Evolutionary conservation across 192 early-diverging fungal species (phyloP).

Genomic region (Gaertneriomyces sp.): DNA sequence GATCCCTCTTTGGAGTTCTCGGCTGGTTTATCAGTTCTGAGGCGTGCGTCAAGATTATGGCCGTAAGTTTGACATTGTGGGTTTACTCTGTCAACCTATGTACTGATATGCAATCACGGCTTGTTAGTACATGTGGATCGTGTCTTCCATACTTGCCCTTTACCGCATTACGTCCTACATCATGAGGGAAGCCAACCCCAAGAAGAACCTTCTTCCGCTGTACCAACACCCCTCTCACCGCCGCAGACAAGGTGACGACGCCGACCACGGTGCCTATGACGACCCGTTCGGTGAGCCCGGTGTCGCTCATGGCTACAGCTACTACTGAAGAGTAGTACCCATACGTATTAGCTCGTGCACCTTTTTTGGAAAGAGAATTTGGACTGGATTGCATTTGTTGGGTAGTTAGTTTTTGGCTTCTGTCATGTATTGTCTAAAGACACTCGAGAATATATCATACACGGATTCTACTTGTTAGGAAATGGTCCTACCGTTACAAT

Average conservation of each 20-base stretch:
- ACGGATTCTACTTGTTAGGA: no score
- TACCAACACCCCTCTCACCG: conserved; percentile 7
- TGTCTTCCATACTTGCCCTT: conserved; percentile 12
- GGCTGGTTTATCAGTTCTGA: conserved; percentile 25
- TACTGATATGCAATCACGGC: neutral
- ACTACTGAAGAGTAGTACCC: no score
- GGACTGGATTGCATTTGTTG: no score
- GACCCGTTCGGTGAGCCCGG: conserved; percentile 20
- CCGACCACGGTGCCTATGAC: conserved; percentile 1
- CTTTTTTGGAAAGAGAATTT: no score
- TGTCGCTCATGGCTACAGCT: conserved; percentile 1
- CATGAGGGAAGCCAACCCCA: conserved; percentile 19
- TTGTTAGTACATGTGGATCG: conserved; percentile 28
- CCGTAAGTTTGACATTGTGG: conserved; percentile 14
- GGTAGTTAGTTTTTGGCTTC: no score
- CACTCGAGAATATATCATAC: no score
- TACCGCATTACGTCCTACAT: conserved; percentile 28
- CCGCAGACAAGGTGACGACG: neutral
- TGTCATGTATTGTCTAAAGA: no score
- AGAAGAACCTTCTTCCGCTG: conserved; percentile 14
- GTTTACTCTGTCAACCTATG: neutral
- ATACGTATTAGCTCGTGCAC: no score
- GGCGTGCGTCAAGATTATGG: conserved; percentile 23
- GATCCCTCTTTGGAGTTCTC: conserved; percentile 21
- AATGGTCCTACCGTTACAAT: no score